A percentile compares a stretch with the other conserved stretches of the same genome.
phyloP scores from a whole-genome alignment of 163 green algal genomes.

The Picocystis sp. region DNA sequence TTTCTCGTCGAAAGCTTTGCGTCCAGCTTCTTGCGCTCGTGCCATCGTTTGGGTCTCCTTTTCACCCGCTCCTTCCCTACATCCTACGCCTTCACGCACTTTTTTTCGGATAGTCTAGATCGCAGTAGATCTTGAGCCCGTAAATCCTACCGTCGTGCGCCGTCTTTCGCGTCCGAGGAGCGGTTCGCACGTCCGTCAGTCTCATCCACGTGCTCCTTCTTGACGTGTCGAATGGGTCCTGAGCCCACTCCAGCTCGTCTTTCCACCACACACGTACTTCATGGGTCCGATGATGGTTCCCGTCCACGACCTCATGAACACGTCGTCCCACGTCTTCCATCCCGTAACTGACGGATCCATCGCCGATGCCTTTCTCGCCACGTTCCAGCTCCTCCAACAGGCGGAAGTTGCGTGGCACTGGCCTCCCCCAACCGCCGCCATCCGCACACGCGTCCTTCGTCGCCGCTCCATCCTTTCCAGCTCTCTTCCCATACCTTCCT shows the following conservation, averaged over 20 bases:
- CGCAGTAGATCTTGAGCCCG: conserved; percentile 67
- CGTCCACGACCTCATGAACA: conserved; percentile 86
- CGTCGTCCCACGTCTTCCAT: conserved; percentile 85
- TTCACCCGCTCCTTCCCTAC: conserved; percentile 12
- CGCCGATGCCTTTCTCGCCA: conserved; percentile 92
- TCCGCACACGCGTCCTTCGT: conserved; percentile 1
- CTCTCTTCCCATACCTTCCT: too few relatives aligned
- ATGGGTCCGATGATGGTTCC: conserved; percentile 96
- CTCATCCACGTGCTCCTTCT: too few relatives aligned
- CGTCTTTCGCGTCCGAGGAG: conserved; percentile 24
- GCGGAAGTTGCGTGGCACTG: conserved; percentile 84
- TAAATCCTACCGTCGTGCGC: conserved; percentile 85
- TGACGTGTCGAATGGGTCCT: too few relatives aligned
- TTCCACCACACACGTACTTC: conserved; percentile 25
- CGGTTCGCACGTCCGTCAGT: too few relatives aligned
- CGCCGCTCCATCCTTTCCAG: background rate
- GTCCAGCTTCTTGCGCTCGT: background rate
- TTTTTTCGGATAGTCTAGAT: conserved; percentile 59
- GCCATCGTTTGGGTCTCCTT: background rate
- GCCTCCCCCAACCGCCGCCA: background rate
- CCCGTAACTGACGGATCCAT: conserved; percentile 90
- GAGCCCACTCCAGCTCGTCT: too few relatives aligned
- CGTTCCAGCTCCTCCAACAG: conserved; percentile 96
- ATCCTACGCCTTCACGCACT: conserved; percentile 13
- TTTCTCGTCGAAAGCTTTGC: background rate